phyloP scores from a whole-genome alignment of 495 filamentous ascomycete genomes.

The Penicillium roqueforti region DNA sequence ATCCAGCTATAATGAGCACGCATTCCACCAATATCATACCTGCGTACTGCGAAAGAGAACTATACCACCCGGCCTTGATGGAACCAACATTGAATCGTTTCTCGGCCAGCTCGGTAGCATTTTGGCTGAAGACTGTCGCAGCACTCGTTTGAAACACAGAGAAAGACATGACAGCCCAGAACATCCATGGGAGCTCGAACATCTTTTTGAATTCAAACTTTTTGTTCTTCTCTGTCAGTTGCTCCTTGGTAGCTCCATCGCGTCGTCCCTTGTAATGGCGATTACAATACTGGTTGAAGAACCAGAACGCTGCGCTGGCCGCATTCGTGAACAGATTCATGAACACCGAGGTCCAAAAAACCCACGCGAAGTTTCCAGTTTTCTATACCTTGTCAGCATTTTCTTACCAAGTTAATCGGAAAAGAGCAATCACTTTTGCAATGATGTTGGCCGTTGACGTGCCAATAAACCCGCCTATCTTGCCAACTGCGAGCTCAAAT shows the following conservation, averaged over 20 bases:
- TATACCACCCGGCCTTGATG: constrained; percentile 45
- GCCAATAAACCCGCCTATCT: constrained; percentile 36
- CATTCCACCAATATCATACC: constrained; percentile 17
- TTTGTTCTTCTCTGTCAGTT: constrained; percentile 42
- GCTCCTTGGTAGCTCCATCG: constrained; percentile 39
- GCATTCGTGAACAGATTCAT: constrained; percentile 47
- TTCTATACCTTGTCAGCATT: constrained; percentile 20
- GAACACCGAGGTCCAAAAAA: constrained; percentile 45
- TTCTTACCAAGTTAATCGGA: not conserved
- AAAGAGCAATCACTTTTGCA: constrained; percentile 17
- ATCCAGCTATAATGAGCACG: not conserved
- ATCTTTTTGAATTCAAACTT: constrained; percentile 42
- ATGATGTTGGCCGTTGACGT: constrained; percentile 38
- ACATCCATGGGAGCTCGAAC: constrained; percentile 43
- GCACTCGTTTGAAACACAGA: constrained; percentile 44
- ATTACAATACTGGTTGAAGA: constrained; percentile 39
- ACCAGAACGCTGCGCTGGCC: constrained; percentile 37
- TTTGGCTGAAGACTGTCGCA: constrained; percentile 37
- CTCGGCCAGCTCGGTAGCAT: constrained; percentile 44
- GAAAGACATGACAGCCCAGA: constrained; percentile 39
- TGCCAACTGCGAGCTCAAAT: constrained; percentile 42
- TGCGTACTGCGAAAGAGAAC: constrained; percentile 39
- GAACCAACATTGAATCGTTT: constrained; percentile 38
- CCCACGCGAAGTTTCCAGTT: constrained; percentile 45
- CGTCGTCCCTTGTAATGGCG: constrained; percentile 26